A percentile compares a stretch with the other conserved stretches of the same genome.
Evolutionary conservation across 2,329 filamentous ascomycete genomes (phyloP).

Genomic region (Pseudogymnoascus sp.): DNA sequence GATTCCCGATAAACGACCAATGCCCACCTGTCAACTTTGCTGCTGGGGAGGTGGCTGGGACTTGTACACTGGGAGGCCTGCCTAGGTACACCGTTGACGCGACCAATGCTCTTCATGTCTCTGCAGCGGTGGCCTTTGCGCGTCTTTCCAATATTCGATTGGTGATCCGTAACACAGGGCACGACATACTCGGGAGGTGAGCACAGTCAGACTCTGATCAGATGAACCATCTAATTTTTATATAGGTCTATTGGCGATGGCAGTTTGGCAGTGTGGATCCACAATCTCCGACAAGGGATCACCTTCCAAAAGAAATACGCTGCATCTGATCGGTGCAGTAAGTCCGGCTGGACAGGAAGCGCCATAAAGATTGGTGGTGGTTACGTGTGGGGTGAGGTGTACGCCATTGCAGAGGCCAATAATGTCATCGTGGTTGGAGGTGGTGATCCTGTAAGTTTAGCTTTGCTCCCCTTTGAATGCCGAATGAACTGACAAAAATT

Average conservation of each 20-base stretch:
- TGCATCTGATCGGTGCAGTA: slow-evolving; percentile 19
- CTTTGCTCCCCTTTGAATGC: slow-evolving; percentile 13
- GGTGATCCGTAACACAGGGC: slow-evolving; percentile 36
- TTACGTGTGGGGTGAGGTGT: slow-evolving; percentile 30
- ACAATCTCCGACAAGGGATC: slow-evolving; percentile 32
- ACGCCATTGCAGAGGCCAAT: slow-evolving; percentile 24
- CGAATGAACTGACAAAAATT: slow-evolving; percentile 23
- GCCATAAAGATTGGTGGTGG: slow-evolving; percentile 31
- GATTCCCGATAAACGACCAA: slow-evolving; percentile 38
- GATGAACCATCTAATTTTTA: background rate
- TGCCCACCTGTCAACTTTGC: slow-evolving; percentile 29
- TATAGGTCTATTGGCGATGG: slow-evolving; percentile 25
- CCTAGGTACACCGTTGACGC: slow-evolving; percentile 33
- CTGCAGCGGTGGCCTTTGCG: slow-evolving; percentile 36
- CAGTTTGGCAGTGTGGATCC: slow-evolving; percentile 37
- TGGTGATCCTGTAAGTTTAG: slow-evolving; percentile 20
- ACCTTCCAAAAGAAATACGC: slow-evolving; percentile 19
- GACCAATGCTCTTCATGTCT: slow-evolving; percentile 29
- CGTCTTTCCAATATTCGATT: slow-evolving; percentile 36
- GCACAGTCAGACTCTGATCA: background rate
- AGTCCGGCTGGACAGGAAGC: slow-evolving; percentile 27
- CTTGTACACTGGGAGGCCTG: slow-evolving; percentile 31
- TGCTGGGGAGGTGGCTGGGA: slow-evolving; percentile 19
- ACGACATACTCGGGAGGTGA: slow-evolving; percentile 35
- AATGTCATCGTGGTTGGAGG: slow-evolving; percentile 32